A percentile compares a stretch with the other conserved stretches of the same genome.
phyloP scores from a whole-genome alignment of 2,329 filamentous ascomycete genomes.

The Akanthomyces muscarius region DNA sequence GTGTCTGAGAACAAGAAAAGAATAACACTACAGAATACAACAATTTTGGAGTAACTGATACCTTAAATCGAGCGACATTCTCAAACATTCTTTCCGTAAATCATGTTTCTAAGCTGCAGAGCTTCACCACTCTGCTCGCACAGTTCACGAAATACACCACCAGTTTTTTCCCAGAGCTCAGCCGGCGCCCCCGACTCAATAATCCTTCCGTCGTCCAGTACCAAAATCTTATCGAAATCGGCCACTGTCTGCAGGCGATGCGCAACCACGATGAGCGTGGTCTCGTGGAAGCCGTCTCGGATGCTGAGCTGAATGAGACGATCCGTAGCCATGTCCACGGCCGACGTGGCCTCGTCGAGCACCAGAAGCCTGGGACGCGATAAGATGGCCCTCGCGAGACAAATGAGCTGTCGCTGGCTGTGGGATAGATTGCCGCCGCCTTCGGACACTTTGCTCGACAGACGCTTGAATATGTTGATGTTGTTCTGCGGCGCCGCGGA shows the following conservation, averaged over 20 bases:
- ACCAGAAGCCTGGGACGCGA: conserved; percentile 62
- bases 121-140: conserved; percentile 9
- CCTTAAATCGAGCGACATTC: neutral
- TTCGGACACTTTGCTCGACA: conserved; percentile 55
- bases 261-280: conserved; percentile 61
- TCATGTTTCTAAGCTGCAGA: neutral
- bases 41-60: neutral
- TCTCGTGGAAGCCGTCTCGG: conserved; percentile 56
- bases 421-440: conserved; percentile 48
- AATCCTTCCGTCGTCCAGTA: conserved; percentile 52
- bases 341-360: conserved; percentile 65
- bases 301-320: conserved; percentile 61
- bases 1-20: neutral
- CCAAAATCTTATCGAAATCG: conserved; percentile 62
- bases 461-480: conserved; percentile 51
- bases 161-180: conserved; percentile 47
- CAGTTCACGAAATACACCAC: conserved; percentile 17
- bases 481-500: conserved; percentile 25
- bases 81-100: neutral
- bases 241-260: conserved; percentile 64
- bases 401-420: conserved; percentile 49
- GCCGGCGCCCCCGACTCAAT: conserved; percentile 56
- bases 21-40: neutral
- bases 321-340: conserved; percentile 66
- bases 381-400: conserved; percentile 60